These are phyloP conservation scores for Anthostomella pinea DNA, from an alignment of 2,329 filamentous ascomycete genomes.

Conservation along the genomic window DNA sequence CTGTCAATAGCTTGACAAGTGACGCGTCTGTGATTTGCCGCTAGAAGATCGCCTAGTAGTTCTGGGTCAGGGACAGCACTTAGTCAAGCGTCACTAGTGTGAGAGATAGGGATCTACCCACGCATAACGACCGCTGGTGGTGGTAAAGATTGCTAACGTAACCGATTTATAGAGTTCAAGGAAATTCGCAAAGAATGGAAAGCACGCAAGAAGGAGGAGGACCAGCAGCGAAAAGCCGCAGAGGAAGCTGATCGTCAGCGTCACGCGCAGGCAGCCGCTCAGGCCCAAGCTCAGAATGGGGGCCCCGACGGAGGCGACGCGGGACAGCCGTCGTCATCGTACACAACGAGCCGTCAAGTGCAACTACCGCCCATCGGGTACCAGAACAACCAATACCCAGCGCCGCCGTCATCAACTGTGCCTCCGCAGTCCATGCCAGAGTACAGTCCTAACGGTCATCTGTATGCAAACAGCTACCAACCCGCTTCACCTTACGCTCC, in stretches of 20 bases:
- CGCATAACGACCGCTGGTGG: constrained; percentile 6
- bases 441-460: constrained; percentile 48
- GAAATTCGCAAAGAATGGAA: constrained; percentile 99
- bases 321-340: constrained; percentile 53
- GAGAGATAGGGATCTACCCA: too few species aligned
- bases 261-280: constrained; percentile 48
- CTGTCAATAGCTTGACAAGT: neutral
- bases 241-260: constrained; percentile 77
- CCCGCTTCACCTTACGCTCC: constrained; percentile 49
- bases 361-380: constrained; percentile 77
- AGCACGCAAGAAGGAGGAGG: constrained; percentile 98
- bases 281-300: constrained; percentile 51
- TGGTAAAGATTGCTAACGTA: constrained; percentile 31
- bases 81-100: neutral
- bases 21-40: constrained; percentile 3
- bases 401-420: constrained; percentile 54
- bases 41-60: constrained; percentile 4
- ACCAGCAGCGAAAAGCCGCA: constrained; percentile 81
- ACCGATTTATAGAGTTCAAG: constrained; percentile 75
- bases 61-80: constrained; percentile 1
- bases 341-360: constrained; percentile 55
- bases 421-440: constrained; percentile 50
- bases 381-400: constrained; percentile 64
- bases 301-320: constrained; percentile 48
- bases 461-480: constrained; percentile 54